Evolutionary conservation across 805 yeast species (phyloP).

Genomic region (Starmerella floris): DNA sequence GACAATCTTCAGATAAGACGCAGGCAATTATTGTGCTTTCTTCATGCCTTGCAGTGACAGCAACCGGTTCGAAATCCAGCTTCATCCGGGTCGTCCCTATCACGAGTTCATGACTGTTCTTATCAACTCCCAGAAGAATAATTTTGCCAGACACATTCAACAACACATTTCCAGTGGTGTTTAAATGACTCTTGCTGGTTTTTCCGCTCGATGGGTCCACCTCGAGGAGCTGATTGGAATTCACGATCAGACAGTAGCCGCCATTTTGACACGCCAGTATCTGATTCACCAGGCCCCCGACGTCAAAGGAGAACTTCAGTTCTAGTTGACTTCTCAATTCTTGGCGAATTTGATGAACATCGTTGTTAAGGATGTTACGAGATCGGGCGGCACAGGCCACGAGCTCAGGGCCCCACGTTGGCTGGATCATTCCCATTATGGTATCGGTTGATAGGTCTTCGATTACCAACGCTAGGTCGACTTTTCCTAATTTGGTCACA

Average conservation of each 20-base stretch:
- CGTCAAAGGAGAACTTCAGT: not conserved
- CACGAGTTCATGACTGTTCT: no score
- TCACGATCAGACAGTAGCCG: not conserved
- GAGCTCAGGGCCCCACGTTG: not conserved
- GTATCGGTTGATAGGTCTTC: not conserved
- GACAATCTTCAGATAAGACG: conserved; percentile 12
- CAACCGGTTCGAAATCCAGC: conserved; percentile 9
- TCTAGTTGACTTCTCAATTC: not conserved
- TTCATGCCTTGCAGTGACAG: conserved; percentile 4
- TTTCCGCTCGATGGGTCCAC: not conserved
- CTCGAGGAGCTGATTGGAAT: not conserved
- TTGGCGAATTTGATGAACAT: not conserved
- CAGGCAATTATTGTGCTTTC: conserved; percentile 1
- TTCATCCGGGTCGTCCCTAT: not conserved
- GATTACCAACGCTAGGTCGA: not conserved
- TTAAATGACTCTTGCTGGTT: not conserved
- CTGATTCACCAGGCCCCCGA: not conserved
- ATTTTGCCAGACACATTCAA: not conserved
- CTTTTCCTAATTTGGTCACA: conserved; percentile 6
- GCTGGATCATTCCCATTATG: conserved; percentile 1
- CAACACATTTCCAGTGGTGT: not conserved
- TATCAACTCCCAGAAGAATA: not conserved
- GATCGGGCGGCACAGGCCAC: not conserved
- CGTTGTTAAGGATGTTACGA: not conserved
- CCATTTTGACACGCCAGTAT: not conserved